Base-by-base conservation (phyloP, 441 rosid species). In the Raphanus hybrid region DNA sequence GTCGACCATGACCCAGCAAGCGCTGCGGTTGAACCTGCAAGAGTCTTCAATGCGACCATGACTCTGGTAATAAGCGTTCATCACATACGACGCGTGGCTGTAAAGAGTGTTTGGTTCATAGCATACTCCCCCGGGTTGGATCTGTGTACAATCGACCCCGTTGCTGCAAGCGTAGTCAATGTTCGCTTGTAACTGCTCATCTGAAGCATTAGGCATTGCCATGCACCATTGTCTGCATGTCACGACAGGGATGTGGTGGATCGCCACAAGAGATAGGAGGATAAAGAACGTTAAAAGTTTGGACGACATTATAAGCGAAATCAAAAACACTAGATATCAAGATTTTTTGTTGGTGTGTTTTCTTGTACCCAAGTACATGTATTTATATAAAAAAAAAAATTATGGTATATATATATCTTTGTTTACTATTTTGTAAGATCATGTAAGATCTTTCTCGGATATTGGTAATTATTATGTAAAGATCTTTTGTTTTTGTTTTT, bases 51-150 rank as follows among this genome's bases (percentile, higher is more conserved):
- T 5, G 14, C 69, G 62, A 34, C 69, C 76, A 71, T 90, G 89
- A 85, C 87, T 93, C 75, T 83, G 94, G 85, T 93, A 94, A 83
- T 92, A 94, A 14, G 80, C 81, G 67, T 92, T 94, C 89, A 94
- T 89, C 60, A 87, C 97, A 75, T 75, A 94, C 12, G 98, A 94
- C 68, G 98, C 97, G 76, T 94, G 97, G 62, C 87, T 90, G 0
- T 34, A 62, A 18, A 87, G 0, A 4, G 89, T 87, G 71, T 64
- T 88, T 7, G 98, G 72, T 12, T 69, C 10, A 34, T 48, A 67
- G 41, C 71, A 67, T 27, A 9, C 12, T 50, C 71, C 71, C 16
- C 60, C 60, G 7, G 60, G 71, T 14, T 27, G 8, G n/a, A 67
- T 67, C 59, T 6, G 14, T 27, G n/a, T 5, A 48, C 71, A 91